Evolutionary conservation across 202 grass and related monocot species (phyloP), one percentile per base, ranked within the genome.

Genomic region (Setaria italica): DNA sequence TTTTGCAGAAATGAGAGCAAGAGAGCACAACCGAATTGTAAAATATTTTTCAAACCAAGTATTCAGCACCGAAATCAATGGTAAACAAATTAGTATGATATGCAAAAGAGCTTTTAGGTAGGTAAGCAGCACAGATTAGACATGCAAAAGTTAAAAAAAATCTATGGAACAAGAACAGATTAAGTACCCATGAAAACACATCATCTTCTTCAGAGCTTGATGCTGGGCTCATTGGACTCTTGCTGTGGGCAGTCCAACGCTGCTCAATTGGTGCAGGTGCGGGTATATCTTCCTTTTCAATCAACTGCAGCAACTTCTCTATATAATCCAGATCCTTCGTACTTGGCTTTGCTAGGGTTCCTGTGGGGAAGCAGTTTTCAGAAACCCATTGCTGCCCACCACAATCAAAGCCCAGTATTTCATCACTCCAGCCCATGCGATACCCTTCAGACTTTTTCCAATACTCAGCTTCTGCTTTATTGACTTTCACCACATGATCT

Each of bases 361-460:
- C 95, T 21, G 91, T 80, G 72, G 91, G 91, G 60, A 98, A 98
- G 79, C 93, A 94, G 42, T 71, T 98, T 81, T 95, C 91, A 59
- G 88, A 92, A 53, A 98, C 95, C 95, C 93, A 98, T 76, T 95
- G 93, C 79, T 95, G 91, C 15, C 95, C 95, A 66, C 95, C 95
- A 93, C 95, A 98, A 85, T 98, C 95, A 80, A 98, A 98, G 48
- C 95, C 91, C 77, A 98, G 76, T 76, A 98, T 94, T 89, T 98
- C 95, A 81, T 98, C 93, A 87, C 95, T 98, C 92, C 93, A 98
- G 39, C 95, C 93, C 62, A 98, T 85, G 34, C 91, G 91, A 85
- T 91, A 94, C 63, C 95, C 95, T 81, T 98, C 95, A 60, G 93
- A 98, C 84, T 88, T 98, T 85, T 84, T 94, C 93, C 95, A 98